phyloP scores from a whole-genome alignment of 2,329 filamentous ascomycete genomes.

The Sporothrix luriei region DNA sequence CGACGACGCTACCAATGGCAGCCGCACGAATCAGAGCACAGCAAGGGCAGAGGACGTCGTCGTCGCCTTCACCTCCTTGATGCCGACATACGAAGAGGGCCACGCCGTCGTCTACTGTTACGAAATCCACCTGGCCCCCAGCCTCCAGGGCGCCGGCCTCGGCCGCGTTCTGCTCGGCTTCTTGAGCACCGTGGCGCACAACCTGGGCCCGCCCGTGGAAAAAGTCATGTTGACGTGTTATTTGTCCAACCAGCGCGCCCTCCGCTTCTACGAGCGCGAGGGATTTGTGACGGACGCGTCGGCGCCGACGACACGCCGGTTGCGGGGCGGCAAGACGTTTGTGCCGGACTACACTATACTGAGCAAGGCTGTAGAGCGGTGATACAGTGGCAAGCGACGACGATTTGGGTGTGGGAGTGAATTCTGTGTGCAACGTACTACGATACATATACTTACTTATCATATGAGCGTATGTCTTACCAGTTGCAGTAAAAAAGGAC shows the following conservation, averaged over 20 bases:
- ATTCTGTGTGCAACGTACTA: too few relatives aligned
- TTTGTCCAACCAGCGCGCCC: slow-evolving; percentile 59
- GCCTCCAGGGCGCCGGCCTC: slow-evolving; percentile 61
- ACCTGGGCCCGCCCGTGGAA: slow-evolving; percentile 54
- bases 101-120: slow-evolving; percentile 74
- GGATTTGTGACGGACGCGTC: slow-evolving; percentile 61
- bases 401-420: too few relatives aligned
- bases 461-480: not conserved
- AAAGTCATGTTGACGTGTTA: slow-evolving; percentile 80
- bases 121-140: slow-evolving; percentile 68
- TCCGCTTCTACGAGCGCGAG: slow-evolving; percentile 62
- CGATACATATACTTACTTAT: too few relatives aligned
- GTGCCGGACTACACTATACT: slow-evolving; percentile 63
- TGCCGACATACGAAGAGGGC: slow-evolving; percentile 70
- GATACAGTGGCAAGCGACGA: not conserved
- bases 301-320: slow-evolving; percentile 56
- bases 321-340: slow-evolving; percentile 60
- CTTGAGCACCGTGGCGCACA: slow-evolving; percentile 56
- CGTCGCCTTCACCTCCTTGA: slow-evolving; percentile 65
- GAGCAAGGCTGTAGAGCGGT: slow-evolving; percentile 48
- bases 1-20: not conserved
- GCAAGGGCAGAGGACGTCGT: slow-evolving; percentile 40
- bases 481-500: not conserved
- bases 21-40: not conserved
- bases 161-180: slow-evolving; percentile 62